Evolutionary conservation across 306 rosid species (phyloP).

Genomic region (Mimosa pudica): DNA sequence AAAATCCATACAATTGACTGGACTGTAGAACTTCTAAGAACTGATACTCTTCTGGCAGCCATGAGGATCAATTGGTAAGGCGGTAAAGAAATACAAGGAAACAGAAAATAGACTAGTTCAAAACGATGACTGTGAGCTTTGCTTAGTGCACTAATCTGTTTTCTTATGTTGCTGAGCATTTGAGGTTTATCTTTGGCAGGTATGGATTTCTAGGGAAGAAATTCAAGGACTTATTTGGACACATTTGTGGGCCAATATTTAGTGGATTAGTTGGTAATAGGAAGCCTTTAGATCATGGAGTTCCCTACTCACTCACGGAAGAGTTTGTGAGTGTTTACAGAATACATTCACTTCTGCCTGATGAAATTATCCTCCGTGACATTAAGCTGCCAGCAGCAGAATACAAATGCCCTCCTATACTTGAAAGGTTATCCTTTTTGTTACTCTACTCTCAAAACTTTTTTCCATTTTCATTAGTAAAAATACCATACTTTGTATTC

Average conservation of each 20-base stretch:
- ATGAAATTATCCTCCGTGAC: constrained; percentile 53
- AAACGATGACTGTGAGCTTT: neutral
- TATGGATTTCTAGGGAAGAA: constrained; percentile 80
- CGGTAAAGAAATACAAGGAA: neutral
- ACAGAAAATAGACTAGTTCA: neutral
- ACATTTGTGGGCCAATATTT: constrained; percentile 56
- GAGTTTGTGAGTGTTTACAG: constrained; percentile 78
- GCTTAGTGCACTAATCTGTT: constrained; percentile 4
- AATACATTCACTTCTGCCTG: constrained; percentile 77
- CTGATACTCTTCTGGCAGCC: constrained; percentile 64
- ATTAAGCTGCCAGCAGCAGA: constrained; percentile 34
- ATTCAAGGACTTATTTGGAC: constrained; percentile 68
- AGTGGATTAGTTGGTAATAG: constrained; percentile 73
- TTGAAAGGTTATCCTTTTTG: constrained; percentile 44
- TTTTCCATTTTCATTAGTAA: neutral
- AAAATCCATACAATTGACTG: constrained; percentile 89
- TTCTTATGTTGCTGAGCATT: neutral
- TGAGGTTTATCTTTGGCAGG: constrained; percentile 42
- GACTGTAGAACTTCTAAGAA: constrained; percentile 77
- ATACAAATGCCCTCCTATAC: constrained; percentile 52
- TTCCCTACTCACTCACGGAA: constrained; percentile 68
- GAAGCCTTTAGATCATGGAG: constrained; percentile 75
- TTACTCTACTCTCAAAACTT: neutral
- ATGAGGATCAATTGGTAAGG: constrained; percentile 78
- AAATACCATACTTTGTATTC: neutral